phyloP scores from a whole-genome alignment of 2,329 filamentous ascomycete species.

The Sporothrix globosa region DNA sequence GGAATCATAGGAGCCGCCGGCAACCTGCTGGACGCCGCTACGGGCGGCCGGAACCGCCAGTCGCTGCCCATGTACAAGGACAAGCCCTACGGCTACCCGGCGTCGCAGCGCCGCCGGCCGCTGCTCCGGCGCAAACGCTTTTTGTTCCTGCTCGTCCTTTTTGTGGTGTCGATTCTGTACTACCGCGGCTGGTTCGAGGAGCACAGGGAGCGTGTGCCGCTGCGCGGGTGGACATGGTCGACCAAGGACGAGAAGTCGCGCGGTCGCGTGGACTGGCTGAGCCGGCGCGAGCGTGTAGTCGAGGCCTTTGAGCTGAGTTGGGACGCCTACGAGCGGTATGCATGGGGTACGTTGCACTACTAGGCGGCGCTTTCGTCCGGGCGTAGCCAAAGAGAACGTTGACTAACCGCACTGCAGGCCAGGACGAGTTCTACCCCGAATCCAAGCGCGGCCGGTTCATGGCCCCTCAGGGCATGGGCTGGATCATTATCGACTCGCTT shows the following conservation, averaged over 20 bases:
- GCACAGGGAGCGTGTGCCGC: constrained; percentile 44
- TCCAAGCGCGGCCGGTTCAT: constrained; percentile 80
- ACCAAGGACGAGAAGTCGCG: constrained; percentile 51
- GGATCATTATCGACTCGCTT: constrained; percentile 96
- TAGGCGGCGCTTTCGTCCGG: too few species aligned
- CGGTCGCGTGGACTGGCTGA: constrained; percentile 68
- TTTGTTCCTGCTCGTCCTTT: constrained; percentile 55
- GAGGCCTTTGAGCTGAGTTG: constrained; percentile 91
- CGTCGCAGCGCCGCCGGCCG: constrained; percentile 61
- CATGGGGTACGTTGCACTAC: constrained; percentile 71
- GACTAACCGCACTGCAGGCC: constrained; percentile 52
- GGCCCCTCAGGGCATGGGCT: constrained; percentile 86
- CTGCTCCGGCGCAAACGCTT: constrained; percentile 68
- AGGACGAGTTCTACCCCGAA: constrained; percentile 84
- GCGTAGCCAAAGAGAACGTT: too few species aligned
- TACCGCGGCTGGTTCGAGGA: constrained; percentile 65
- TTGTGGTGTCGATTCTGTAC: constrained; percentile 66
- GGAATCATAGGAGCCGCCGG: constrained; percentile 65
- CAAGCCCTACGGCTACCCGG: constrained; percentile 80
- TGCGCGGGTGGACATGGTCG: constrained; percentile 61
- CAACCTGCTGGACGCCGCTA: constrained; percentile 62
- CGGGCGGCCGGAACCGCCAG: constrained; percentile 40
- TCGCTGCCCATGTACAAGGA: constrained; percentile 97
- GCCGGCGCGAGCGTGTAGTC: constrained; percentile 77
- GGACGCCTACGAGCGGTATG: constrained; percentile 89